These are phyloP conservation scores for Microcos paniculata DNA, from an alignment of 345 rosid species.

Conservation along the genomic window DNA sequence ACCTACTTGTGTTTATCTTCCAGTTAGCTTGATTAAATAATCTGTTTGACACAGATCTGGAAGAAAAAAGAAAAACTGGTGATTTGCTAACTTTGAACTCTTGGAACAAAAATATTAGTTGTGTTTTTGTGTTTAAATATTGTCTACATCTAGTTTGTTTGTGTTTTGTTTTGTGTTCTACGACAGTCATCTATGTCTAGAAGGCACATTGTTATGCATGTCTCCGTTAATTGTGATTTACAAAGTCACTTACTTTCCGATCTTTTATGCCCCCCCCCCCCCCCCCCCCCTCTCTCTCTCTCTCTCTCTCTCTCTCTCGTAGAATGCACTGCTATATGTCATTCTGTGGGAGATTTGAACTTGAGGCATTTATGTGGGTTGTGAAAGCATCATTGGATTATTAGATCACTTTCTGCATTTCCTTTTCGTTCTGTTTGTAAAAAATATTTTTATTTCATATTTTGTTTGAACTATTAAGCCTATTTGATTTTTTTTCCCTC, in stretches of 20 bases:
- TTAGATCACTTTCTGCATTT: background rate
- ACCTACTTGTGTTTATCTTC: background rate
- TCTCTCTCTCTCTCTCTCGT: background rate
- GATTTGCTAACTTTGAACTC: background rate
- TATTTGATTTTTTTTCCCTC: too few relatives aligned
- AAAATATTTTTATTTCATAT: background rate
- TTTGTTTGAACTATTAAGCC: background rate
- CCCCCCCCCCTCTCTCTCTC: too few relatives aligned
- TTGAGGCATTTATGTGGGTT: background rate
- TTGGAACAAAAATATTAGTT: too few relatives aligned
- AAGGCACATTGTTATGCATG: background rate
- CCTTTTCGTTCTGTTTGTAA: background rate
- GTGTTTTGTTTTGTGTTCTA: background rate
- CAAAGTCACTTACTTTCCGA: background rate
- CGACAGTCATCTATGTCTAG: background rate
- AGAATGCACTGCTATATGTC: background rate
- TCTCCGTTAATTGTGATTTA: background rate
- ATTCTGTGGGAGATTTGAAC: background rate
- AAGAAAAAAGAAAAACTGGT: background rate
- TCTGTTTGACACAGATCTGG: too few relatives aligned
- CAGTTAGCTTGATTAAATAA: background rate
- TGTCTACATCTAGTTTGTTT: background rate
- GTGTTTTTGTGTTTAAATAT: background rate
- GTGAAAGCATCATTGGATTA: background rate
- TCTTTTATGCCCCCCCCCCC: too few relatives aligned